Conservation (phyloP, 257 asterid genomes). For the Primulina eburnea region DNA sequence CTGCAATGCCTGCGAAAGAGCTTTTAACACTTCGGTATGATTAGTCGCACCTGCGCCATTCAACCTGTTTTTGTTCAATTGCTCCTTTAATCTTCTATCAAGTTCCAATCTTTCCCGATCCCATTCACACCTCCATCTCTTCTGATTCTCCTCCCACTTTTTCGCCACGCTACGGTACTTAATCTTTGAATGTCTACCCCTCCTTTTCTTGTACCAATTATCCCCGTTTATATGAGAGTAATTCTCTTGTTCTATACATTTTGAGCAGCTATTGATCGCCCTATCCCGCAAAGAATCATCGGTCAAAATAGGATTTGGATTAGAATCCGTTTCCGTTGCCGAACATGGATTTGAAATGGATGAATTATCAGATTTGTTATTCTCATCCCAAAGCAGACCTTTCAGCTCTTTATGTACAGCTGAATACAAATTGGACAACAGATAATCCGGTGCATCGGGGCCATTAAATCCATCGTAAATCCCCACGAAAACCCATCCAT, state of each 20-base stretch:
- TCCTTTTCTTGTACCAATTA: slow-evolving; percentile 32
- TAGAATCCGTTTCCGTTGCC: slow-evolving; percentile 23
- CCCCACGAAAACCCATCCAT: slow-evolving; percentile 94
- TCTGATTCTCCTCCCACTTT: slow-evolving; percentile 88
- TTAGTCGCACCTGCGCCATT: slow-evolving; percentile 38
- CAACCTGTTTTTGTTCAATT: slow-evolving; percentile 38
- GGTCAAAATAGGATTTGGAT: not conserved
- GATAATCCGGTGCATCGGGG: slow-evolving; percentile 89
- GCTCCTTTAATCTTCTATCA: slow-evolving; percentile 69
- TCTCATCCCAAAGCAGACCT: slow-evolving; percentile 83
- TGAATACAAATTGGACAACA: slow-evolving; percentile 71
- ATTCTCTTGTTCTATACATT: slow-evolving; percentile 58
- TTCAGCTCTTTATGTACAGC: slow-evolving; percentile 86
- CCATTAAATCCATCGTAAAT: slow-evolving; percentile 95
- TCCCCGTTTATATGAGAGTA: slow-evolving; percentile 40
- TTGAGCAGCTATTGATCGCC: slow-evolving; percentile 59
- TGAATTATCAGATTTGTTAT: slow-evolving; percentile 32
- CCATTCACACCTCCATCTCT: slow-evolving; percentile 91
- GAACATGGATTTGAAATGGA: slow-evolving; percentile 24
- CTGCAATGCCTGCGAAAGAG: slow-evolving; percentile 67
- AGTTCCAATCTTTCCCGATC: slow-evolving; percentile 91
- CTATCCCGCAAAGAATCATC: slow-evolving; percentile 48
- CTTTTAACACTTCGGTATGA: slow-evolving; percentile 72
- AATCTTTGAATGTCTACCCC: slow-evolving; percentile 38
- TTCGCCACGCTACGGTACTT: slow-evolving; percentile 54